Conservation (phyloP, 768 basidiomycete genomes). For the Pulveroboletus sp. region DNA sequence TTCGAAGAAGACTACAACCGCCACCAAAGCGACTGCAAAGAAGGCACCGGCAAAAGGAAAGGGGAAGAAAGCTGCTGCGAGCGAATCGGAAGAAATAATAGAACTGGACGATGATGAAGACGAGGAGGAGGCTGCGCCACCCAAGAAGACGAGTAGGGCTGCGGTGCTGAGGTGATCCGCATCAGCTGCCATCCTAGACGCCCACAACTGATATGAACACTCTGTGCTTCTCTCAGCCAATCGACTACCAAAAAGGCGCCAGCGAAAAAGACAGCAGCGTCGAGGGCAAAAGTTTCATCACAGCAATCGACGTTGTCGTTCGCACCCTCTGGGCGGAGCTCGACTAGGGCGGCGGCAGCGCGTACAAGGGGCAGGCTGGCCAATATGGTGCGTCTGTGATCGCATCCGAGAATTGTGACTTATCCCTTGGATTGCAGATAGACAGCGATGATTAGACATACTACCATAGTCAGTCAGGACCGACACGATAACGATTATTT, state of each 20-base stretch:
- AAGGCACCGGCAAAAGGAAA: conserved; percentile 48
- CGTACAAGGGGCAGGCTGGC: conserved; percentile 63
- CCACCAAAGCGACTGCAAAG: conserved; percentile 37
- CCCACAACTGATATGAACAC: conserved; percentile 18
- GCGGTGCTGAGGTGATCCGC: conserved; percentile 56
- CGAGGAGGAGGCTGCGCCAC: conserved; percentile 47
- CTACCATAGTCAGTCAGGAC: not conserved
- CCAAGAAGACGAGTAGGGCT: conserved; percentile 59
- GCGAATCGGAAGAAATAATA: conserved; percentile 48
- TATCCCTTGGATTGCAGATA: conserved; percentile 6
- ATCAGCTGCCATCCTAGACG: conserved; percentile 20
- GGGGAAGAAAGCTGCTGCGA: conserved; percentile 52
- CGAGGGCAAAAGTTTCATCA: conserved; percentile 28
- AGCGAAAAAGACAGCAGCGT: conserved; percentile 41
- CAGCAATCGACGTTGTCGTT: conserved; percentile 55
- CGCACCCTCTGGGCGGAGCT: conserved; percentile 51
- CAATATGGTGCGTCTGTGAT: conserved; percentile 30
- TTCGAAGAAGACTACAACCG: conserved; percentile 24
- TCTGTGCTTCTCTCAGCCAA: conserved; percentile 25
- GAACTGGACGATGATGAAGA: conserved; percentile 55
- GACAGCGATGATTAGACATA: conserved; percentile 29
- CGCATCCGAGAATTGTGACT: not conserved
- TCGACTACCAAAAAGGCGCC: conserved; percentile 49
- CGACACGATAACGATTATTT: not conserved
- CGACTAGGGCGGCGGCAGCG: conserved; percentile 65